These are phyloP conservation scores for Ogataea pignaliae DNA, from an alignment of 805 yeast genomes.

Conservation along the genomic window DNA sequence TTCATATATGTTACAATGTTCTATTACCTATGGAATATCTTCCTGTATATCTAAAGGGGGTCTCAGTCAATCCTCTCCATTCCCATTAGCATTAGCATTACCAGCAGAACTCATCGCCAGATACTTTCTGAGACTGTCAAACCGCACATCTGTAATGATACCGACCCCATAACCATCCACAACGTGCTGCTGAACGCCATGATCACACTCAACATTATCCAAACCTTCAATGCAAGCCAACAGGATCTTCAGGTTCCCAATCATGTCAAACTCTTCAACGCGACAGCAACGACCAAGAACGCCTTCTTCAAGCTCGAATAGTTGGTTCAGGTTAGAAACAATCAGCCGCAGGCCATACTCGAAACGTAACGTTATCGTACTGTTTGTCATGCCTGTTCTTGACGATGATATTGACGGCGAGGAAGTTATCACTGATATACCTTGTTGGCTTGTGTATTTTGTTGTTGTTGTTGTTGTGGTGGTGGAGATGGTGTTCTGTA, in stretches of 20 bases:
- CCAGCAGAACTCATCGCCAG: constrained; percentile 10
- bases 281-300: constrained; percentile 14
- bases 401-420: no score
- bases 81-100: no score
- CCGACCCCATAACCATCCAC: constrained; percentile 13
- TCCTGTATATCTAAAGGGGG: no score
- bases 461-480: no score
- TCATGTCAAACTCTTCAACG: constrained; percentile 28
- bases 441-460: no score
- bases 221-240: constrained; percentile 27
- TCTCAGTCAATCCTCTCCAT: no score
- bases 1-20: no score
- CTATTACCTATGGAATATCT: no score
- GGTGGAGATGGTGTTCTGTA: no score
- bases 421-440: no score
- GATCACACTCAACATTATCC: constrained; percentile 4
- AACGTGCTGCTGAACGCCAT: background rate
- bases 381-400: no score
- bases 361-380: constrained; percentile 33
- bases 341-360: constrained; percentile 47
- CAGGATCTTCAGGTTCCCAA: constrained; percentile 32
- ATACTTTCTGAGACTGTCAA: constrained; percentile 22
- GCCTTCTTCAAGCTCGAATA: constrained; percentile 26
- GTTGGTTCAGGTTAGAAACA: constrained; percentile 44
- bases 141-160: constrained; percentile 21